Evolutionary conservation across 495 filamentous ascomycete genomes (phyloP).

Genomic region (Penicillium riverlandense): DNA sequence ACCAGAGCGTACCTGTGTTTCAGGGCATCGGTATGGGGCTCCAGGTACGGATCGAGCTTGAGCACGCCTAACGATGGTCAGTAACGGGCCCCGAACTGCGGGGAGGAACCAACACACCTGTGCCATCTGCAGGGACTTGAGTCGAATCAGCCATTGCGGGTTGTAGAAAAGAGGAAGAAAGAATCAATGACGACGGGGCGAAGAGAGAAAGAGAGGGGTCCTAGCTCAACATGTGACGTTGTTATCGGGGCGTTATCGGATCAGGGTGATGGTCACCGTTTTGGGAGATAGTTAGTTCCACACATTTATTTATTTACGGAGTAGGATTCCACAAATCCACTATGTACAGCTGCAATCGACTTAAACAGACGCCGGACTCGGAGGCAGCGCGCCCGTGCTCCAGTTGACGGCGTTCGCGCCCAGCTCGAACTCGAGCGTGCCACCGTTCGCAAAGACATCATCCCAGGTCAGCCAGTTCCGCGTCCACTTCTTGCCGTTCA

Average conservation of each 20-base stretch:
- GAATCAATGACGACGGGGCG: background rate
- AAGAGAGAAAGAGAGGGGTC: background rate
- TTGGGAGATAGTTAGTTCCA: too few species aligned
- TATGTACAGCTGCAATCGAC: too few species aligned
- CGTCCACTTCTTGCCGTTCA: constrained; percentile 43
- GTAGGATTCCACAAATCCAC: too few species aligned
- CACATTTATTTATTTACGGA: too few species aligned
- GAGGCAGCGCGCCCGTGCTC: constrained; percentile 43
- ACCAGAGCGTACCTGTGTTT: constrained; percentile 71
- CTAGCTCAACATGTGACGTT: background rate
- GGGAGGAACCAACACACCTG: constrained; percentile 6
- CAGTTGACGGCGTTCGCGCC: constrained; percentile 36
- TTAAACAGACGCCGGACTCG: constrained; percentile 40
- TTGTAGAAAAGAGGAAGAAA: background rate
- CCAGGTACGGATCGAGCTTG: constrained; percentile 82
- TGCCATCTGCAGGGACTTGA: constrained; percentile 10
- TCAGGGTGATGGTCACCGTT: too few species aligned
- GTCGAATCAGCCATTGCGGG: constrained; percentile 4
- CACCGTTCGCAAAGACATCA: constrained; percentile 47
- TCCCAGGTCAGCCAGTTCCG: constrained; percentile 49
- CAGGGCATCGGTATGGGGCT: constrained; percentile 73
- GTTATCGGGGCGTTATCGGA: background rate
- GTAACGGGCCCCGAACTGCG: background rate
- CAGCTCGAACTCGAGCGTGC: constrained; percentile 47
- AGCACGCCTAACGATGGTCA: constrained; percentile 58